Evolutionary conservation across 2,329 filamentous ascomycete genomes (phyloP), one percentile per base, ranked within the genome.

Genomic region (Aspergillus sojae): DNA sequence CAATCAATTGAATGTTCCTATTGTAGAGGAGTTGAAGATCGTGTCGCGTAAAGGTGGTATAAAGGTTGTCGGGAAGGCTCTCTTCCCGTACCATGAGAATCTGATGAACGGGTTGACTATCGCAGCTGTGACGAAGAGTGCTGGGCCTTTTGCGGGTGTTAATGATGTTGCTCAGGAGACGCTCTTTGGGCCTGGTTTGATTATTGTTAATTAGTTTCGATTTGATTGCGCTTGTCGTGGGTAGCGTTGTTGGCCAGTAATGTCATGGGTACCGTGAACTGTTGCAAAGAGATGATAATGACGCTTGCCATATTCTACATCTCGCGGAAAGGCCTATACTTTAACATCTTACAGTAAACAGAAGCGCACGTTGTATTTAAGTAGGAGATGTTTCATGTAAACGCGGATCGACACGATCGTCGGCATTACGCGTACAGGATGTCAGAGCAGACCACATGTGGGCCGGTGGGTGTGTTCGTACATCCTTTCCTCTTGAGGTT

Each of bases 401-500:
- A 54, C 7, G 16, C 10, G 10, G 52, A 54, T 54, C 52, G 52
- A 16, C 52, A 23, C 11, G 52, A 26, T 36, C 52, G 52, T 54
- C 52, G 30, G 32, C 19, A 54, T 36, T 50, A 50, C 26, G 32
- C 32, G 32, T 36, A 54, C 26, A 86, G 1, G 9, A 2, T 6
- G 4, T 30, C n/a, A 36, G 46, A 32, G 46, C 26, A 50, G 21
- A 36, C 19, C 10, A n/a, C 11, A 32, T 14, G 52, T 36, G 52
- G 52, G 30, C 30, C 30, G 30, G 52, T 23, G 52, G 52, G n/a
- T 54, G n/a, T 54, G 52, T 54, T 54, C 52, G 52, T 54, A 23
- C n/a, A 54, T 54, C 52, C 52, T 36, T 54, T 34, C 52, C 52
- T 54, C 16, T 34, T 54, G 52, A 30, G 32, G 52, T 2, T 30